Evolutionary conservation across 169 alveolate genomes (phyloP).

Genomic region (Plasmodium cynomolgi): DNA sequence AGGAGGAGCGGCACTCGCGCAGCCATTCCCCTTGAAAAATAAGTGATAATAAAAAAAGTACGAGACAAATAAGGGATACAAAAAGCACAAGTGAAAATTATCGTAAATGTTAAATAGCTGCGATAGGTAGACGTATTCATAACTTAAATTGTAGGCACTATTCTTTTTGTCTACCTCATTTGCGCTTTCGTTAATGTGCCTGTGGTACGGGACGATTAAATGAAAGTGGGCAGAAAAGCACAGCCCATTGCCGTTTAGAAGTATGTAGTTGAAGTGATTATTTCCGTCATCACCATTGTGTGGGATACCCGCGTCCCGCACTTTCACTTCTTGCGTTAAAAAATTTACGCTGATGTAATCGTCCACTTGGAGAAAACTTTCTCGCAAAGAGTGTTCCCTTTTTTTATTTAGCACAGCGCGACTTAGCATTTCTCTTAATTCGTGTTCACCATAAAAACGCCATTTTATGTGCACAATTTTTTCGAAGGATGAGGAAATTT

Average conservation of each 20-base stretch:
- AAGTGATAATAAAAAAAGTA: slow-evolving; percentile 72
- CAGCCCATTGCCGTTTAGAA: slow-evolving; percentile 70
- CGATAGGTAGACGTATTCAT: slow-evolving; percentile 65
- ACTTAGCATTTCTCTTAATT: slow-evolving; percentile 23
- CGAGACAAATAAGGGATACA: slow-evolving; percentile 58
- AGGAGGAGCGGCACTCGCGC: background rate
- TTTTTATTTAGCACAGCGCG: background rate
- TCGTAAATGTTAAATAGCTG: slow-evolving; percentile 75
- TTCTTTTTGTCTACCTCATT: background rate
- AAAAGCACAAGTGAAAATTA: slow-evolving; percentile 56
- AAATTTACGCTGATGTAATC: slow-evolving; percentile 62
- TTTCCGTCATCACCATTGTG: background rate
- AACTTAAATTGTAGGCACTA: slow-evolving; percentile 27
- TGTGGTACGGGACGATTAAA: slow-evolving; percentile 61
- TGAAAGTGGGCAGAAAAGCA: slow-evolving; percentile 68
- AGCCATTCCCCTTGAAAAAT: slow-evolving; percentile 34
- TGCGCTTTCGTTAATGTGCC: slow-evolving; percentile 20
- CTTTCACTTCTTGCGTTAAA: slow-evolving; percentile 74
- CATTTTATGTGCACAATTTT: slow-evolving; percentile 54
- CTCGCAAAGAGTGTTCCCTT: slow-evolving; percentile 6
- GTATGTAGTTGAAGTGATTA: slow-evolving; percentile 20
- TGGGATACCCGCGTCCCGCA: slow-evolving; percentile 2
- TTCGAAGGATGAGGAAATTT: slow-evolving; percentile 33
- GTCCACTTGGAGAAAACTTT: slow-evolving; percentile 38
- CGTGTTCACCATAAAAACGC: slow-evolving; percentile 15